A percentile compares a stretch with the other conserved stretches of the same genome.
Conservation (phyloP, 805 yeast genomes). For the Pichia occidentalis region DNA sequence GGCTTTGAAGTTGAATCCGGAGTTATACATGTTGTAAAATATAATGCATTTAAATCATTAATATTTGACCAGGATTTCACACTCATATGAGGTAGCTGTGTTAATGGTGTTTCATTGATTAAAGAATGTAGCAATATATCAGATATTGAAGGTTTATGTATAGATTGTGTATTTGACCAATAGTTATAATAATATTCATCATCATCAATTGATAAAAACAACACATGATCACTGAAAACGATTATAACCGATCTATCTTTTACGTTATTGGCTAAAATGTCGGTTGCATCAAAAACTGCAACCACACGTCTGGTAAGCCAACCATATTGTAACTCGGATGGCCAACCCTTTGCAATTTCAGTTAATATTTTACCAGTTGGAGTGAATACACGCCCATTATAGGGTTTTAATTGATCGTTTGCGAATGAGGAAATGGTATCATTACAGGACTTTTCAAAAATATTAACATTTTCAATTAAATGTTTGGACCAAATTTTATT, state of each 20-base stretch:
- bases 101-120: conserved; percentile 74
- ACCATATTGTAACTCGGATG: conserved; percentile 75
- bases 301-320: conserved; percentile 86
- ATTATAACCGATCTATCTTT: conserved; percentile 51
- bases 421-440: conserved; percentile 82
- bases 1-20: not conserved
- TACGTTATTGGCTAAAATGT: conserved; percentile 22
- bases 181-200: conserved; percentile 30
- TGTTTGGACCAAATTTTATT: conserved; percentile 40
- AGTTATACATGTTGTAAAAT: conserved; percentile 30
- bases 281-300: conserved; percentile 48
- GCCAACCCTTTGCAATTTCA: conserved; percentile 84
- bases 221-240: conserved; percentile 72
- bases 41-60: conserved; percentile 45
- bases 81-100: conserved; percentile 56
- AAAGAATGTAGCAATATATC: conserved; percentile 87
- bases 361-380: conserved; percentile 87
- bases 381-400: conserved; percentile 67
- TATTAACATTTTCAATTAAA: conserved; percentile 26
- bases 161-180: conserved; percentile 14
- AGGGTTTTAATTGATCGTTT: conserved; percentile 41
- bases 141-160: conserved; percentile 53
- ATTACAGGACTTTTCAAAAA: conserved; percentile 46
- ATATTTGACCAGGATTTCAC: conserved; percentile 67
- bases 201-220: conserved; percentile 54